Percentiles rank a stretch among this genome's conserved stretches.
phyloP scores from a whole-genome alignment of 2,329 filamentous ascomycete species.

The Whalleya microplaca region DNA sequence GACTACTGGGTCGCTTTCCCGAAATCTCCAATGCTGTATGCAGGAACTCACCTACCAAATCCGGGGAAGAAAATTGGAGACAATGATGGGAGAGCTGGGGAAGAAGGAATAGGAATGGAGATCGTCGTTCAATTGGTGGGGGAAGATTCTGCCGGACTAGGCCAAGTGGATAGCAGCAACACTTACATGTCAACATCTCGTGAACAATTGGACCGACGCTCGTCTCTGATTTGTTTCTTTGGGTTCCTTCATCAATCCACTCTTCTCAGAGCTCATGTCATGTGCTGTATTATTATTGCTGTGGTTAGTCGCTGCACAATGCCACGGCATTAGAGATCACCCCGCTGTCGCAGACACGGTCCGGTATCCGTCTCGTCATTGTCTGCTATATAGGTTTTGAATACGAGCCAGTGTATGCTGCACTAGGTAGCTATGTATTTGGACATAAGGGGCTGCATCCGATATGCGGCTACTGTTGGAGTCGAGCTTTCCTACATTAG shows the following conservation, averaged over 20 bases:
- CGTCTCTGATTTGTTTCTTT: background rate
- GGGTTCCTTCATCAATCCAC: background rate
- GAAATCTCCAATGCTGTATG: background rate
- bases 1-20: conserved; percentile 6
- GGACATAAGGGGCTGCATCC: conserved; percentile 9
- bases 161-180: background rate
- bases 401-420: background rate
- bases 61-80: conserved; percentile 13
- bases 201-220: conserved; percentile 16
- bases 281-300: background rate
- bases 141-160: conserved; percentile 29
- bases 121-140: conserved; percentile 37
- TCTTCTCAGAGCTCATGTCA: background rate
- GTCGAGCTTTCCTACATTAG: conserved; percentile 6
- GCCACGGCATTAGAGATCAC: background rate
- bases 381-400: background rate
- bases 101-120: conserved; percentile 17
- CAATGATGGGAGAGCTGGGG: conserved; percentile 13
- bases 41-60: conserved; percentile 1
- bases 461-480: conserved; percentile 17
- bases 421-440: background rate
- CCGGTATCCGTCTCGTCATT: conserved; percentile 25
- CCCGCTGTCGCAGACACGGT: conserved; percentile 28
- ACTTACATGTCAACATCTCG: conserved; percentile 2
- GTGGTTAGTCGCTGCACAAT: background rate